A percentile compares a stretch with the other conserved stretches of the same genome.
These are phyloP conservation scores for Claviceps sorghi DNA, from an alignment of 2,329 filamentous ascomycete genomes.

Conservation along the genomic window DNA sequence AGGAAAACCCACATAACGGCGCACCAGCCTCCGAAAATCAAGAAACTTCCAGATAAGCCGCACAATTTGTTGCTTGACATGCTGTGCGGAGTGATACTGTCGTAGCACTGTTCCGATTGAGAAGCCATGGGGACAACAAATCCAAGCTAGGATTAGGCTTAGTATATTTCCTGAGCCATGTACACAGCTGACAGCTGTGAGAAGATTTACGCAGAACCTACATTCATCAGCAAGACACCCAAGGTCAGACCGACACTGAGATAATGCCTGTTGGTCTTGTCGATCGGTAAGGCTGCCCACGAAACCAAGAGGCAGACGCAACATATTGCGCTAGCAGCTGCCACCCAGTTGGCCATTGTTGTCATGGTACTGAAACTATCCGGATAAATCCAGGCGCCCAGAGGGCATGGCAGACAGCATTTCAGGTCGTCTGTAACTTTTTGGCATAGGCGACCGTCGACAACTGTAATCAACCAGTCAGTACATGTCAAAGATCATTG, in stretches of 20 bases:
- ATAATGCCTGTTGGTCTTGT: conserved; percentile 86
- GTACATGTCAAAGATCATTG: not conserved
- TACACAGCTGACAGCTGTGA: not conserved
- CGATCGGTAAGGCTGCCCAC: conserved; percentile 65
- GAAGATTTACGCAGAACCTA: conserved; percentile 27
- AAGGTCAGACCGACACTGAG: conserved; percentile 75
- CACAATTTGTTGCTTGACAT: conserved; percentile 74
- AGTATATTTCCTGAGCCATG: conserved; percentile 5
- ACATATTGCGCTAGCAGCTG: conserved; percentile 56
- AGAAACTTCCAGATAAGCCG: conserved; percentile 72
- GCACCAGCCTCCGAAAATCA: conserved; percentile 74
- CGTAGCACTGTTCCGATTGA: conserved; percentile 67
- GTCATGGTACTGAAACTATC: conserved; percentile 46
- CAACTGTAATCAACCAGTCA: conserved; percentile 26
- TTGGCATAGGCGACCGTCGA: conserved; percentile 41
- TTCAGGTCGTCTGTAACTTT: conserved; percentile 31
- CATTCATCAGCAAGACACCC: conserved; percentile 64
- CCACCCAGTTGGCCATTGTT: conserved; percentile 64
- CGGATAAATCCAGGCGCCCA: conserved; percentile 60
- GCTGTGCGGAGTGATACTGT: conserved; percentile 83
- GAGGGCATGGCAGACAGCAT: conserved; percentile 85
- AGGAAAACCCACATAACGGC: conserved; percentile 85
- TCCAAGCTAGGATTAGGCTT: conserved; percentile 45
- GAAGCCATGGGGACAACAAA: conserved; percentile 79
- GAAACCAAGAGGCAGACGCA: conserved; percentile 65